Base-by-base conservation (phyloP, 2,329 filamentous ascomycete species). In the Ophiognomonia clavigignenti-juglandacearum region DNA sequence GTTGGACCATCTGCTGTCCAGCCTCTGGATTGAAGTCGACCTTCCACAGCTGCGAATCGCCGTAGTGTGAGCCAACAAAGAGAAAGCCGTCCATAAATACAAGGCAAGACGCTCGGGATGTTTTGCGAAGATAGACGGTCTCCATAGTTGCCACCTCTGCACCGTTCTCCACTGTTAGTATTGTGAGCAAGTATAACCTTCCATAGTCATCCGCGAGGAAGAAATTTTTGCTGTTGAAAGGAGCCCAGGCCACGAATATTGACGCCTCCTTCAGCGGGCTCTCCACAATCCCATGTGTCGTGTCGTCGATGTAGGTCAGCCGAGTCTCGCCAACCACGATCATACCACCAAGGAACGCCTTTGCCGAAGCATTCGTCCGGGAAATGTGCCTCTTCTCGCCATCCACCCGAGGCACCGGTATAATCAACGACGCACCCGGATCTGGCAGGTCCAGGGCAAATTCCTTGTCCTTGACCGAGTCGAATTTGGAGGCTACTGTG, bases 121-220 rank as follows among this genome's bases (percentile, higher is more conserved):
- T 91, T 23, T 64, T 65, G 4, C 72, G 74, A 18, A 95, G 74
- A 19, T 75, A 69, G 42, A 80, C 76, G 18, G 96, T 73, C 45
- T 83, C 78, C 75, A 95, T 86, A 19, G 79, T 79, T 13, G 78
- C 79, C 0, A 96, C 87, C 14, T 83, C 78, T 6, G 80, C 77
- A 4, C 80, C 74, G 9, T 75, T 70, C 34, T 36, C 34, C 34
- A 36, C 20, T 2, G 88, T 74, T 13, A 86, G 66, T 11, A 98
- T 79, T 62, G 89, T 89, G 31, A 98, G 70, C n/a, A 96, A 71
- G 60, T 92, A 90, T 20, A 98, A 66, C 41, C 78, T 79, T 14
- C 93, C 92, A 60, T 93, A 96, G 57, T 96, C 90, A 61, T 98
- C 93, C 2, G 86, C 90, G 3, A 98, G 69, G n/a, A 96, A 73